Evolutionary conservation across 31 red algal genomes (phyloP).

Genomic region (Porphyra umbilicalis): DNA sequence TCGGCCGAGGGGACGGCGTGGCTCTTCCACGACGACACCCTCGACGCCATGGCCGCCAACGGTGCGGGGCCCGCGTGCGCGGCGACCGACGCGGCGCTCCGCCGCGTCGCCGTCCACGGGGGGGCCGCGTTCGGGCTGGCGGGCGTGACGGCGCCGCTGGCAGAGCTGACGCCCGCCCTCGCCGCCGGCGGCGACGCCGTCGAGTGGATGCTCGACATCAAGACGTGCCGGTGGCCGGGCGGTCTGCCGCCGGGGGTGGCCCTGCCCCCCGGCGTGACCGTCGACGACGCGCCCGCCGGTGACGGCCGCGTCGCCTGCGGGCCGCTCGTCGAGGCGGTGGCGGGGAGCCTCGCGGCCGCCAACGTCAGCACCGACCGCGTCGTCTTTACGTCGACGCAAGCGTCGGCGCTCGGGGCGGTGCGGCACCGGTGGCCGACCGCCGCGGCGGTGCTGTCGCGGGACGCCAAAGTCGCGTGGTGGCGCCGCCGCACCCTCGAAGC

Average conservation of each 20-base stretch:
- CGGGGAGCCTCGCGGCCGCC: neutral
- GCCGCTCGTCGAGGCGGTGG: neutral
- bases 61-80: neutral
- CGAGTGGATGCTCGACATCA: neutral
- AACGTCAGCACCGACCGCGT: neutral
- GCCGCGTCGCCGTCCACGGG: neutral
- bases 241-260: neutral
- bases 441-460: neutral
- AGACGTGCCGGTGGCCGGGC: neutral
- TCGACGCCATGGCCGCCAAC: neutral
- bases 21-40: neutral
- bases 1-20: neutral
- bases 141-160: neutral
- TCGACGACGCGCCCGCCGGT: neutral
- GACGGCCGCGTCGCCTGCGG: neutral
- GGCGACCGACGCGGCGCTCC: neutral
- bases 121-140: neutral
- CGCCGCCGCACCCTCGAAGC: neutral
- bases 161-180: neutral
- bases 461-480: neutral
- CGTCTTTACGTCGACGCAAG: neutral
- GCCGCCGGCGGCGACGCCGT: neutral
- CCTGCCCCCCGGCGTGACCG: neutral
- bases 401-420: neutral
- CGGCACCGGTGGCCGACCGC: neutral